Percentiles rank a stretch among this genome's conserved stretches.
Conservation (phyloP, 352 stramenopile genomes). For the Pythium phragmitis region DNA sequence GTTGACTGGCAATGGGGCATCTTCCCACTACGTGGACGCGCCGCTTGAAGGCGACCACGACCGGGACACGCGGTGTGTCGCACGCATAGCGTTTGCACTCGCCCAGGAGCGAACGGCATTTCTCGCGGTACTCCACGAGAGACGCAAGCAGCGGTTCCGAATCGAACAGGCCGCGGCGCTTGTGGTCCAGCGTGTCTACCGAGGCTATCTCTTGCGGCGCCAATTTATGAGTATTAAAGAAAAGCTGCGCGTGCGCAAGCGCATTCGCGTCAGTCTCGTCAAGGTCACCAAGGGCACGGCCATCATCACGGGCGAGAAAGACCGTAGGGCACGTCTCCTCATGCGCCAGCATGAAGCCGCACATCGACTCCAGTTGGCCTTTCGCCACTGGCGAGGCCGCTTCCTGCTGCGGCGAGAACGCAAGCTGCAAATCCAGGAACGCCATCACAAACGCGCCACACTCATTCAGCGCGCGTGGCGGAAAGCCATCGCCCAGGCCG, state of each 20-base stretch:
- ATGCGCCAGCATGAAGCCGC: conserved; percentile 31
- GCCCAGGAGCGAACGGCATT: conserved; percentile 43
- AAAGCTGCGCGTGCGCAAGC: conserved; percentile 62
- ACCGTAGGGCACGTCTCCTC: conserved; percentile 33
- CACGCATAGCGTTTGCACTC: conserved; percentile 37
- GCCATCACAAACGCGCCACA: conserved; percentile 12
- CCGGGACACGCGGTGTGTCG: conserved; percentile 11
- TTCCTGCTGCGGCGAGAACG: conserved; percentile 36
- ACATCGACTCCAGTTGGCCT: conserved; percentile 35
- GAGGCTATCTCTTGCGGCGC: conserved; percentile 47
- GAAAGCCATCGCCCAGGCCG: conserved; percentile 23
- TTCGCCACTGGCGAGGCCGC: conserved; percentile 32
- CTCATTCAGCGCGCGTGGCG: conserved; percentile 46
- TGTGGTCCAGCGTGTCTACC: conserved; percentile 53
- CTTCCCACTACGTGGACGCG: conserved; percentile 19
- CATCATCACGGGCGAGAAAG: conserved; percentile 62
- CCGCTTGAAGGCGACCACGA: conserved; percentile 31
- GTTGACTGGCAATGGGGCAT: background rate
- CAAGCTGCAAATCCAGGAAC: conserved; percentile 28
- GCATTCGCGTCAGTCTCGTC: conserved; percentile 54
- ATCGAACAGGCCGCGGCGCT: conserved; percentile 46
- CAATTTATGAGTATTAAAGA: conserved; percentile 47
- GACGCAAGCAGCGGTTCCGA: conserved; percentile 33
- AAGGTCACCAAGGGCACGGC: conserved; percentile 63
- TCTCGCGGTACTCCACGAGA: conserved; percentile 37